Conservation (phyloP, 805 yeast genomes). For the Candida corydali region DNA sequence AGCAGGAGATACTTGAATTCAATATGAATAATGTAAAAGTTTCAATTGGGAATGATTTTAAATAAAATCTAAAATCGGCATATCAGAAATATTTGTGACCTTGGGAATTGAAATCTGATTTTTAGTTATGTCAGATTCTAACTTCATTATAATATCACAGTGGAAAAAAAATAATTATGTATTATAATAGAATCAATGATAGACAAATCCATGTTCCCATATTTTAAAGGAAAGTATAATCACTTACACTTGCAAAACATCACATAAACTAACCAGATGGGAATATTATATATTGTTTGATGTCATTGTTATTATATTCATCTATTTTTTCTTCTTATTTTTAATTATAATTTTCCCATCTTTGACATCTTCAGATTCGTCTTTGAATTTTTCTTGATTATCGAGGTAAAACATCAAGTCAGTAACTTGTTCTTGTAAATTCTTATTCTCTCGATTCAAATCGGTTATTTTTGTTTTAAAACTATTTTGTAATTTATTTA, state of each 20-base stretch:
- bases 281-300: too few relatives aligned
- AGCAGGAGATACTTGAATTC: too few relatives aligned
- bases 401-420: slow-evolving; percentile 82
- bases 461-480: slow-evolving; percentile 21
- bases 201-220: neutral
- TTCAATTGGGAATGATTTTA: too few relatives aligned
- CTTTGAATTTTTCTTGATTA: slow-evolving; percentile 65
- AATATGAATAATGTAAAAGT: too few relatives aligned
- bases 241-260: neutral
- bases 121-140: slow-evolving; percentile 9
- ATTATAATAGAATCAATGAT: neutral
- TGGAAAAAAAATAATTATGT: too few relatives aligned
- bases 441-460: slow-evolving; percentile 40
- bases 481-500: slow-evolving; percentile 21
- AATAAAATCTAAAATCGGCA: slow-evolving; percentile 7
- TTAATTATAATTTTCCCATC: slow-evolving; percentile 62
- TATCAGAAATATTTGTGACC: slow-evolving; percentile 6
- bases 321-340: slow-evolving; percentile 13
- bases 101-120: slow-evolving; percentile 6
- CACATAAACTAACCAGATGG: neutral
- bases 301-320: neutral
- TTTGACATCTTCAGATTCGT: slow-evolving; percentile 65
- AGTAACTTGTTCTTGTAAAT: slow-evolving; percentile 57
- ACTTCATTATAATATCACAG: too few relatives aligned
- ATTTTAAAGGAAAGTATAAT: neutral